Conservation (phyloP, 768 basidiomycete species). For the Termitomyces sp. region DNA sequence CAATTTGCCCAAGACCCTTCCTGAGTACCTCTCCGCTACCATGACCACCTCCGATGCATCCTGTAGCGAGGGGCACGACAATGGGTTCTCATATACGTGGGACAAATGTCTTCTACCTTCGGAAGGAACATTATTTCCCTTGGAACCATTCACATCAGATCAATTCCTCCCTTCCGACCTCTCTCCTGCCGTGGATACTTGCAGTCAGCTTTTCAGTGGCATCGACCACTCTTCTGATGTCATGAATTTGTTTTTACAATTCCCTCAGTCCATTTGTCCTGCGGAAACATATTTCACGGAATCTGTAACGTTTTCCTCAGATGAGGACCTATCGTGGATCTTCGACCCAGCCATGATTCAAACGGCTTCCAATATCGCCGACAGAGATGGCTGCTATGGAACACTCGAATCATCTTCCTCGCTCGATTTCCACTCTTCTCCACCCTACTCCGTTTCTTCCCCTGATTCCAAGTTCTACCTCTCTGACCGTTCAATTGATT, state of each 20-base stretch:
- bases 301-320: neutral
- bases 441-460: neutral
- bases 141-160: neutral
- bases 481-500: neutral
- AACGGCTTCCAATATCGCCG: neutral
- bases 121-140: neutral
- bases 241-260: neutral
- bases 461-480: neutral
- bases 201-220: slow-evolving; percentile 2
- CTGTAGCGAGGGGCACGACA: neutral
- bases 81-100: slow-evolving; percentile 3
- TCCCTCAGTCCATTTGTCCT: neutral
- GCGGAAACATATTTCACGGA: too few species aligned
- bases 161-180: neutral
- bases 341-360: neutral
- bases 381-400: neutral
- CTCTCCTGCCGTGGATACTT: slow-evolving; percentile 1
- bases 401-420: neutral
- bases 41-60: neutral
- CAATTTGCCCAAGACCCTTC: neutral
- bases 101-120: neutral
- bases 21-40: neutral
- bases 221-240: neutral
- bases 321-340: slow-evolving; percentile 1
- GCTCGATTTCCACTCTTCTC: neutral